Base-by-base conservation (phyloP, 352 stramenopile species). In the Globisporangium canariense region DNA sequence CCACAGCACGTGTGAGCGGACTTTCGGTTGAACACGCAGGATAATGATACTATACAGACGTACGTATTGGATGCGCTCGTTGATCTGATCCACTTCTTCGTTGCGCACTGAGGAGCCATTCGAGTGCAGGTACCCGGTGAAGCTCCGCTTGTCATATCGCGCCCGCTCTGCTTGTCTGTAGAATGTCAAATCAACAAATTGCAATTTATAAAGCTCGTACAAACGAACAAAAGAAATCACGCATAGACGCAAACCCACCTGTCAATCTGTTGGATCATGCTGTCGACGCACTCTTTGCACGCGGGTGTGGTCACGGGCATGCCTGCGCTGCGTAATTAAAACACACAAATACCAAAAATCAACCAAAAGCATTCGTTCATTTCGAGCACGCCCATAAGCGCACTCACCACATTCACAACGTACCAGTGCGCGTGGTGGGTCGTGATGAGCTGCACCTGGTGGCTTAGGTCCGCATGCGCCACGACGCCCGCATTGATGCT, bases 61-160 rank as follows among this genome's bases (percentile, higher is more conserved):
- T 78, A 93, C 83, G 65, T 89, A 91, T 28, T 70, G 68, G 58
- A 91, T 88, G 66, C 90, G 89, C 62, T 89, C 76, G 34, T 90
- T 66, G 51, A 90, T 81, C n/a, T 78, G 67, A 25, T 91, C 76
- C 14, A 89, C 69, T 49, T 86, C 76, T 67, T 89, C 74, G 58
- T 73, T 86, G 22, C 77, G 73, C 30, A 79, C 64, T 22, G 68
- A 76, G 9, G 74, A 74, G 16, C 73, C 73, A 1, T 68, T 78
- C 5, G 81, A 86, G 52, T 92, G 79, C 40, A 95, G 54, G 47
- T 79, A 90, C 1, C 74, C 67, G 3, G 76, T 65, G 51, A 91
- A 89, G 25, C 67, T 74, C 1, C 82, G 74, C 71, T 95, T 95
- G 69, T 93, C 84, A 57, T 78, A 79, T 11, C 86, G 80, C 58